phyloP scores from a whole-genome alignment of 345 rosid genomes.

The Heritiera littoralis region DNA sequence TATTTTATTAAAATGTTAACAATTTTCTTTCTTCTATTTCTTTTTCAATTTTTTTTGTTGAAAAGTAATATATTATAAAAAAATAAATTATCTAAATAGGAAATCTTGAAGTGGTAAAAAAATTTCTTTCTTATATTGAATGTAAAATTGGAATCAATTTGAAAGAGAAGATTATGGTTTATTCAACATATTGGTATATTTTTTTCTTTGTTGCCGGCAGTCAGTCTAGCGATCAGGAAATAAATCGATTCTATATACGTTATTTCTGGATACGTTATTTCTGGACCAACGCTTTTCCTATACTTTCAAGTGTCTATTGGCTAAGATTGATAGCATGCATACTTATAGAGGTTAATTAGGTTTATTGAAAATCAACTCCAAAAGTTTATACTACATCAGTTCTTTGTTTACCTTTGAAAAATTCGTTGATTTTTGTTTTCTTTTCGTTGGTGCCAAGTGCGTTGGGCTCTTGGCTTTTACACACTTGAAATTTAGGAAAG shows the following conservation, averaged over 20 bases:
- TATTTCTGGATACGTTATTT: too few species aligned
- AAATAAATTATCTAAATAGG: not conserved
- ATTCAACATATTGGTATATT: not conserved
- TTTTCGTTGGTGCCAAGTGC: not conserved
- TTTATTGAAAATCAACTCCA: not conserved
- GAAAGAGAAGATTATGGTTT: not conserved
- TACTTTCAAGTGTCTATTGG: too few species aligned
- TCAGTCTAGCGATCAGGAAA: too few species aligned
- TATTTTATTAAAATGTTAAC: not conserved
- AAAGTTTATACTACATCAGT: not conserved
- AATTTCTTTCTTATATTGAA: not conserved
- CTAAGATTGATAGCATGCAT: not conserved
- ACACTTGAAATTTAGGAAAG: too few species aligned
- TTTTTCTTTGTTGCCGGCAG: too few species aligned
- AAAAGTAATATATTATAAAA: not conserved
- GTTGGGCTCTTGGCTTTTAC: not conserved
- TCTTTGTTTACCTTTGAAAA: not conserved
- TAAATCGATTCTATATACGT: too few species aligned
- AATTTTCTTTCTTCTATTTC: not conserved
- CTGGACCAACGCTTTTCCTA: too few species aligned
- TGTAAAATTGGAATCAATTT: too few species aligned
- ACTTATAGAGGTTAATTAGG: not conserved
- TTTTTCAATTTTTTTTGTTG: not conserved
- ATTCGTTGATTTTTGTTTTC: not conserved
- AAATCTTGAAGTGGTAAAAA: not conserved